These are phyloP conservation scores for Kodamaea restingae DNA, from an alignment of 805 yeast genomes.

Conservation along the genomic window DNA sequence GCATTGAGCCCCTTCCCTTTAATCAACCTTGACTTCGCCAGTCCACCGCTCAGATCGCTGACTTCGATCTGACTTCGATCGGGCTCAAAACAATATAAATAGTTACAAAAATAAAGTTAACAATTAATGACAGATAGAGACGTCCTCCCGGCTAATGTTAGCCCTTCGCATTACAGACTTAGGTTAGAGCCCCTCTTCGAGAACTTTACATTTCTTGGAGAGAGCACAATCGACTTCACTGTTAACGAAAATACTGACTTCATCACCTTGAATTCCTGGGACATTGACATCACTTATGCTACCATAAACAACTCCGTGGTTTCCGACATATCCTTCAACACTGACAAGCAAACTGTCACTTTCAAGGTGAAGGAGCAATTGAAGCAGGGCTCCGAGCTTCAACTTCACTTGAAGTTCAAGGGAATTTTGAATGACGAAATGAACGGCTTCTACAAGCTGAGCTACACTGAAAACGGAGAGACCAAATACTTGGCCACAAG, in stretches of 20 bases:
- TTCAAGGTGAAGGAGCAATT: slow-evolving; percentile 35
- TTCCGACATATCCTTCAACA: slow-evolving; percentile 23
- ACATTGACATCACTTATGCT: slow-evolving; percentile 57
- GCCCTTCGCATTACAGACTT: slow-evolving; percentile 38
- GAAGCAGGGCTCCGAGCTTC: slow-evolving; percentile 35
- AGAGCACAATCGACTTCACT: slow-evolving; percentile 48
- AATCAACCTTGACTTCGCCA: too few species aligned
- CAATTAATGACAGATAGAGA: slow-evolving; percentile 26
- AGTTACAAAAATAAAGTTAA: too few species aligned
- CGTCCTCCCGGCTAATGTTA: slow-evolving; percentile 41
- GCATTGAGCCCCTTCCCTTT: too few species aligned
- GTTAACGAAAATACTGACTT: slow-evolving; percentile 45
- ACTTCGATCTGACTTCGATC: too few species aligned
- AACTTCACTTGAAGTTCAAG: slow-evolving; percentile 48
- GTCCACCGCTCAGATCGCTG: too few species aligned
- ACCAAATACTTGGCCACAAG: slow-evolving; percentile 75
- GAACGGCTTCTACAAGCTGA: slow-evolving; percentile 79
- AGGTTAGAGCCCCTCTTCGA: slow-evolving; percentile 44
- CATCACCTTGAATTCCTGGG: slow-evolving; percentile 58
- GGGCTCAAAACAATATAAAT: too few species aligned
- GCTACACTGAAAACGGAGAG: slow-evolving; percentile 58
- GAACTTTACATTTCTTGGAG: slow-evolving; percentile 57
- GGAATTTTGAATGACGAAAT: slow-evolving; percentile 71
- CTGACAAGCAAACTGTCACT: slow-evolving; percentile 39
- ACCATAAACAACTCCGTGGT: slow-evolving; percentile 25